phyloP scores from a whole-genome alignment of 2,329 filamentous ascomycete species.

The Colletotrichum coccodes region DNA sequence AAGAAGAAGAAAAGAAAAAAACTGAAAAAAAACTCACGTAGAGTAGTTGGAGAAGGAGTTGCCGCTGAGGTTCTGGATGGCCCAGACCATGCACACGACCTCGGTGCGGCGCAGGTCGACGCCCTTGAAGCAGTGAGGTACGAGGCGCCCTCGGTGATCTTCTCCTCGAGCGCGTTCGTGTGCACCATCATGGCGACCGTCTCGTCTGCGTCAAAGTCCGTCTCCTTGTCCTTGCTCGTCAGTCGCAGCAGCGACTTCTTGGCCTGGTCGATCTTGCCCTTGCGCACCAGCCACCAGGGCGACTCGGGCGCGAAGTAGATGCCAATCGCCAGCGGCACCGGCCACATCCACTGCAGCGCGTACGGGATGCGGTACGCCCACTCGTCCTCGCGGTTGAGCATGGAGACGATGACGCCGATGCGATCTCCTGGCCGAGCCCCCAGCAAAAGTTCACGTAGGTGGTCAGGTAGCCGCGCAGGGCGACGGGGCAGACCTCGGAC shows the following conservation, averaged over 20 bases:
- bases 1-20: background rate
- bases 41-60: slow-evolving; percentile 75
- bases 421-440: slow-evolving; percentile 78
- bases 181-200: slow-evolving; percentile 94
- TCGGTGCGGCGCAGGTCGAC: slow-evolving; percentile 81
- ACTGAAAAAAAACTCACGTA: slow-evolving; percentile 49
- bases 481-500: slow-evolving; percentile 78
- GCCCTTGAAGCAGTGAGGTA: slow-evolving; percentile 87
- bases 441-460: slow-evolving; percentile 80
- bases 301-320: slow-evolving; percentile 77
- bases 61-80: slow-evolving; percentile 71
- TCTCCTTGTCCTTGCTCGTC: slow-evolving; percentile 71
- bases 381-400: slow-evolving; percentile 72
- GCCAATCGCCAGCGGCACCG: slow-evolving; percentile 71
- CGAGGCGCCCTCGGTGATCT: slow-evolving; percentile 76
- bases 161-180: slow-evolving; percentile 82
- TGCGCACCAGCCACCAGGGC: slow-evolving; percentile 81
- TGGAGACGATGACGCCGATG: slow-evolving; percentile 77
- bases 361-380: slow-evolving; percentile 79
- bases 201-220: slow-evolving; percentile 82
- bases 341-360: slow-evolving; percentile 83
- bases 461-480: slow-evolving; percentile 76
- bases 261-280: slow-evolving; percentile 71
- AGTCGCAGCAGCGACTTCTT: slow-evolving; percentile 73
- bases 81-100: slow-evolving; percentile 73